Evolutionary conservation across 116 monocot genomes (phyloP).

Genomic region (Phalaenopsis hybrid): DNA sequence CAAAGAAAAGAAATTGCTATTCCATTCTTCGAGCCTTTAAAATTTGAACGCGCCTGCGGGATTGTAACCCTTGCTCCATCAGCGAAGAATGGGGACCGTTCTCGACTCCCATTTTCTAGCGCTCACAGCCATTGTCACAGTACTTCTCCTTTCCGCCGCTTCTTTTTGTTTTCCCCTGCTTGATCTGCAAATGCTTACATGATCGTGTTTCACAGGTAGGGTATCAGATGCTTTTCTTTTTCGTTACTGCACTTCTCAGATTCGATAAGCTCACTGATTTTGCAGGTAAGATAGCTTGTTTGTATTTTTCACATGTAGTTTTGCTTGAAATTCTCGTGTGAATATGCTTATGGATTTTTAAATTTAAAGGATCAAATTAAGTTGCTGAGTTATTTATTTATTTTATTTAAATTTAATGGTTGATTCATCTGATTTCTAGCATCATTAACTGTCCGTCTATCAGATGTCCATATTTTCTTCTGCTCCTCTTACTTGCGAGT

Average conservation of each 20-base stretch:
- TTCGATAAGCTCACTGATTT: conserved; percentile 93
- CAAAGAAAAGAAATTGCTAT: not conserved
- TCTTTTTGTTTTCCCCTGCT: not conserved
- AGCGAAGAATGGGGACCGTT: conserved; percentile 44
- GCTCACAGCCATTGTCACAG: conserved; percentile 80
- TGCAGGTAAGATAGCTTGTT: conserved; percentile 43
- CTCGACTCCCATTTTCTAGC: conserved; percentile 84
- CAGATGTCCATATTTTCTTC: no score
- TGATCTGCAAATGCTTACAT: not conserved
- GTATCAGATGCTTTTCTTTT: conserved; percentile 81
- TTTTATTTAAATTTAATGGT: no score
- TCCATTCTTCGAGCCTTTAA: not conserved
- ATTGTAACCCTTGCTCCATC: not conserved
- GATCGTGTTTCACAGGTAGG: conserved; percentile 35
- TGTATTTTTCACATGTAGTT: no score
- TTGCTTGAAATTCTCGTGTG: no score
- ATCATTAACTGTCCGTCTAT: no score
- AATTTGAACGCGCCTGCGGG: not conserved
- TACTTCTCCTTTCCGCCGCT: conserved; percentile 8
- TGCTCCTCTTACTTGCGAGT: no score
- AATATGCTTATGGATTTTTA: no score
- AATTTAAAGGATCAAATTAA: no score
- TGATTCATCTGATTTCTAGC: no score
- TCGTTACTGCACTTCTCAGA: conserved; percentile 70
- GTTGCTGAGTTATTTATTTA: no score